Base-by-base conservation (phyloP, 2,329 filamentous ascomycete genomes). In the Neofusicoccum sp. region DNA sequence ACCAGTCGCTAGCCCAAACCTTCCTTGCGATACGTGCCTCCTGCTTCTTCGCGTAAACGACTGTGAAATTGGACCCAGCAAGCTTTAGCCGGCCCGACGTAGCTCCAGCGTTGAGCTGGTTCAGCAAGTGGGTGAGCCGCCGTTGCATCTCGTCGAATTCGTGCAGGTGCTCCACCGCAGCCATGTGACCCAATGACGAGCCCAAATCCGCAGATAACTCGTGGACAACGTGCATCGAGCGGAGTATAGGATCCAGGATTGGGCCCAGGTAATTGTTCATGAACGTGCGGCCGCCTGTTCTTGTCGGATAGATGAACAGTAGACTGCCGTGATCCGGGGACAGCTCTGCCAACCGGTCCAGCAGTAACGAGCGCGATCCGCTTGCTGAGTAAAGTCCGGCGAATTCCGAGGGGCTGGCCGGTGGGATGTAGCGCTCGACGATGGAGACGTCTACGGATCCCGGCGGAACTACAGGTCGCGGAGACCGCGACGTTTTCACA, bases 391-490 rank as follows among this genome's bases (percentile, higher is more conserved):
- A 87, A 67, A 88, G 80, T 64, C 85, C 81, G 33, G 76, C 72
- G 62, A 85, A 86, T 67, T 88, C 86, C 65, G 83, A 79, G 0
- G 75, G 68, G 24, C 80, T 85, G 0, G 84, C 80, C 2, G 86
- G 85, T 16, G 86, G 86, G n/a, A 88, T 84, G 69, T 86, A 88
- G 38, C 86, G 82, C 71, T 88, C 86, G 3, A 88, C 78, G 11
- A 87, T 77, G 1, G 84, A 83, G 41, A 87, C 75, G 59, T 87
- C 80, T 63, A 87, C 83, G 53, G 81, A 84, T 16, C 79, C 80
- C 0, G 85, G 85, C 5, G 84, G 82, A 1, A 86, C 85, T 44
- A 86, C 79, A 2, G 84, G 84, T 60, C 80, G 76, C 9, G 84
- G 84, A 11, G 79, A 81, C 44, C 80, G 77, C 3, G 80, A 70